These are phyloP conservation scores for Babjeviella inositovora DNA, from an alignment of 805 yeast genomes.

Conservation along the genomic window DNA sequence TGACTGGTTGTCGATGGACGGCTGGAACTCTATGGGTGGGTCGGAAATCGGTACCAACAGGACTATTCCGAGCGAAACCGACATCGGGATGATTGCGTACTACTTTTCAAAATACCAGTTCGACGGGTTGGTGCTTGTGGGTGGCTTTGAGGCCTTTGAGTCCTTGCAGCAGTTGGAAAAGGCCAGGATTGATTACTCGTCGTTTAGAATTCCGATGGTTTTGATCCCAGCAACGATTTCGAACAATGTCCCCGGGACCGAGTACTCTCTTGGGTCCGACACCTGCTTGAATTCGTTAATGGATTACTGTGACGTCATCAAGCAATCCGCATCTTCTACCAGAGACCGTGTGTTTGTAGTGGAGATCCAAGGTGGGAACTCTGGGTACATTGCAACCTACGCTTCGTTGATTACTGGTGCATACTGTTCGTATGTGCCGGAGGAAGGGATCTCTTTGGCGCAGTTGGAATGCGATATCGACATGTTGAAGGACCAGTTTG, in stretches of 20 bases:
- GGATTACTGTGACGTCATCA: conserved; percentile 87
- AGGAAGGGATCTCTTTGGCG: conserved; percentile 52
- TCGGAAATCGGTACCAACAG: conserved; percentile 96
- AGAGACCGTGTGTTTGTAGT: conserved; percentile 91
- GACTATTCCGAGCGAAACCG: conserved; percentile 63
- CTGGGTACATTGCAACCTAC: conserved; percentile 84
- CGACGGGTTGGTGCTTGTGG: conserved; percentile 82
- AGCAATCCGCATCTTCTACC: conserved; percentile 89
- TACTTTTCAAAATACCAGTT: conserved; percentile 79
- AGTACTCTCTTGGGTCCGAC: conserved; percentile 88
- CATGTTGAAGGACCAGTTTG: conserved; percentile 50
- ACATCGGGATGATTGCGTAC: conserved; percentile 82
- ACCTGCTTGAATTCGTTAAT: conserved; percentile 88
- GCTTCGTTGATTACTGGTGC: conserved; percentile 85
- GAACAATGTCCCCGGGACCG: conserved; percentile 98
- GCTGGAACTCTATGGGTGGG: conserved; percentile 85
- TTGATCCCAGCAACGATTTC: conserved; percentile 92
- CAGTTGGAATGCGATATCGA: conserved; percentile 66
- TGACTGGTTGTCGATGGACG: conserved; percentile 75
- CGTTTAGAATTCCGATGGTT: conserved; percentile 88
- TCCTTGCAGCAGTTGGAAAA: conserved; percentile 69
- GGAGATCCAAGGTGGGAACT: conserved; percentile 96
- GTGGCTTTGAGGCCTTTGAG: conserved; percentile 94
- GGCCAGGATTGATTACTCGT: conserved; percentile 69
- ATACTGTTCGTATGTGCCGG: conserved; percentile 82